Evolutionary conservation across 23 red algal species (phyloP), one percentile per base, ranked within the genome.

Genomic region (Gracilaria domingensis): DNA sequence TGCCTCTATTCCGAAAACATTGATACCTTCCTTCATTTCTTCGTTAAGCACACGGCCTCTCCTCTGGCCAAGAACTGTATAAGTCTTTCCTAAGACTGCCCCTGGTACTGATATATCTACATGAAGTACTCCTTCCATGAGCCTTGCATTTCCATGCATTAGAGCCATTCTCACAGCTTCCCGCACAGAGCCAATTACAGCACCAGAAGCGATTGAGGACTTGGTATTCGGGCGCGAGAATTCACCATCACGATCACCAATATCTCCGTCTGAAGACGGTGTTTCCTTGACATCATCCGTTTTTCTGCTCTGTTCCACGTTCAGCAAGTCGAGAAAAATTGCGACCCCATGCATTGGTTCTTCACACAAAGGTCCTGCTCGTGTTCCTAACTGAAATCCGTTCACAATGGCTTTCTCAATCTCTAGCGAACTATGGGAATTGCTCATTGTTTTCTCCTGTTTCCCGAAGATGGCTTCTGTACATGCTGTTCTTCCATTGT

Each of bases 321-420:
- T 44, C 34, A 82, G 50, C 35, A 90, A 21, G 55, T 84, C 73
- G 26, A 98, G 42, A 23, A 95, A 56, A 44, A 98, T 82, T 24
- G 48, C 90, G 17, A 98, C 97, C 32, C 94, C 97, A 85, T 96
- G 92, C 90, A 99, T 74, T 25, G 97, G 91, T 80, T 99, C 97
- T 33, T 99, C 97, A 81, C 91, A 95, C 13, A 99, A 79, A 14
- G 97, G 97, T 4, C 97, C 97, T 66, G 94, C 87, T 54, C 44
- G 62, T 11, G 67, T 86, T n/a, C 90, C 95, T 36, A 96, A 38
- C 60, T 99, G 97, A 83, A 99, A 99, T 25, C 93, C 97, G 13
- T 94, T 85, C 32, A 99, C 85, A 4, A 99, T 84, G n/a, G 87
- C 83, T 66, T 95, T 93, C 72, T 92, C 83, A 44, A 91, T 35